These are phyloP conservation scores for Populus alba DNA, from an alignment of 345 rosid genomes.

Conservation along the genomic window DNA sequence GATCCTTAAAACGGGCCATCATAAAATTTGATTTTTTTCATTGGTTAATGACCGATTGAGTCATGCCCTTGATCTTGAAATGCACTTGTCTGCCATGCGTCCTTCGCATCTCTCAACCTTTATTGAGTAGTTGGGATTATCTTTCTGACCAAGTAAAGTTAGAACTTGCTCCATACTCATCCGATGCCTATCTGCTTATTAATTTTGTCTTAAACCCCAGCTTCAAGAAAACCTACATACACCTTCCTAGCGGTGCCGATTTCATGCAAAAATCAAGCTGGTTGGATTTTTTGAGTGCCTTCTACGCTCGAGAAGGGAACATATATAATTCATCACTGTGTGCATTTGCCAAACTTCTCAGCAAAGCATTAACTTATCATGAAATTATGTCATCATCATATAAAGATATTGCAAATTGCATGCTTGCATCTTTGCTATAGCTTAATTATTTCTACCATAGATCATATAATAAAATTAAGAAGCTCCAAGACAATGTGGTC, in stretches of 20 bases:
- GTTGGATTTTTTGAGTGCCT: conserved; percentile 36
- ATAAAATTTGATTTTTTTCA: no score
- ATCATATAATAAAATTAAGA: no score
- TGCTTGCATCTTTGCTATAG: not conserved
- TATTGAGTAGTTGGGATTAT: not conserved
- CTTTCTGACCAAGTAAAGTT: not conserved
- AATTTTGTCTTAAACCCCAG: not conserved
- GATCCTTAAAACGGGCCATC: not conserved
- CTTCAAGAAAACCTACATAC: not conserved
- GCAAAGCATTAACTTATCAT: conserved; percentile 40
- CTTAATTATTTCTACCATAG: no score
- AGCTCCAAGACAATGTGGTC: not conserved
- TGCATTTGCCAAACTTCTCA: conserved; percentile 40
- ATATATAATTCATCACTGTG: conserved; percentile 1
- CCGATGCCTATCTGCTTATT: not conserved
- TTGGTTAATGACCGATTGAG: not conserved
- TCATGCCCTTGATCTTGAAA: not conserved
- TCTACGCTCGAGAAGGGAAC: conserved; percentile 29
- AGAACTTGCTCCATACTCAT: not conserved
- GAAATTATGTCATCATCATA: conserved; percentile 8
- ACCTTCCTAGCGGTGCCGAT: conserved; percentile 9
- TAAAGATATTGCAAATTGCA: not conserved
- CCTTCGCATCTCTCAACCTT: not conserved
- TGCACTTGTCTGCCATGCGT: not conserved
- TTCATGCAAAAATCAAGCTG: conserved; percentile 9